Conservation (phyloP, 106 monocot genomes). For the Gastrodia elata region DNA sequence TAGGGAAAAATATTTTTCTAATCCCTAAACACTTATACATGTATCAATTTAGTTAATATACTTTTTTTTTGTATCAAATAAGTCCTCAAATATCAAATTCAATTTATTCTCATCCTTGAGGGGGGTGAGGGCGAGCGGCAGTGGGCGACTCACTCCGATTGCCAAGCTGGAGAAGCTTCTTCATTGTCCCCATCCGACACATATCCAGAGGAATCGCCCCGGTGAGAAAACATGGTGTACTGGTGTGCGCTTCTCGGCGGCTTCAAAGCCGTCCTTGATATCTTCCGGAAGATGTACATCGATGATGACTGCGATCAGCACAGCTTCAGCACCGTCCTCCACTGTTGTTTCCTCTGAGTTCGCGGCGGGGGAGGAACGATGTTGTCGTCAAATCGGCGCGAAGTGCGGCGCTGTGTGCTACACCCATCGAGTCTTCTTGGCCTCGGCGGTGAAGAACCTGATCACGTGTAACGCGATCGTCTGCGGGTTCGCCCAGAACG, state of each 20-base stretch:
- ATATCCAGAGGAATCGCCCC: slow-evolving; percentile 80
- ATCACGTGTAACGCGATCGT: slow-evolving; percentile 94
- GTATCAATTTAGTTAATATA: too few species aligned
- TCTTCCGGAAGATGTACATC: slow-evolving; percentile 63
- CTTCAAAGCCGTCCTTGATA: slow-evolving; percentile 30
- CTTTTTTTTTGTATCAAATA: too few species aligned
- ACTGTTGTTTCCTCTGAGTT: slow-evolving; percentile 47
- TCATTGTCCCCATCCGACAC: slow-evolving; percentile 70
- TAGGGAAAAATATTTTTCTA: too few species aligned
- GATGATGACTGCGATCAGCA: slow-evolving; percentile 38
- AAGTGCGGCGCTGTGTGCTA: slow-evolving; percentile 69
- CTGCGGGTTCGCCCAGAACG: slow-evolving; percentile 71
- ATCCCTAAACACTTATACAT: too few species aligned
- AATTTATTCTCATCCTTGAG: too few species aligned
- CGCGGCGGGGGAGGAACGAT: slow-evolving; percentile 33
- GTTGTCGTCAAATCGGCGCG: slow-evolving; percentile 69
- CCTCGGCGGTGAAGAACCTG: slow-evolving; percentile 29
- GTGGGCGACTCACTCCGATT: too few species aligned
- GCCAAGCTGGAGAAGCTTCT: slow-evolving; percentile 57
- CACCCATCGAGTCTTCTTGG: slow-evolving; percentile 39
- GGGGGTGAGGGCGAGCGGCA: too few species aligned
- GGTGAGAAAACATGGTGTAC: slow-evolving; percentile 46
- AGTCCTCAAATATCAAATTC: too few species aligned
- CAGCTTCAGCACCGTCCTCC: slow-evolving; percentile 68
- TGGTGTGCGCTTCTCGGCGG: slow-evolving; percentile 82